A percentile compares a stretch with the other conserved stretches of the same genome.
Evolutionary conservation across 371 early-diverging fungal species (phyloP).

Genomic region (Zychaea mexicana): DNA sequence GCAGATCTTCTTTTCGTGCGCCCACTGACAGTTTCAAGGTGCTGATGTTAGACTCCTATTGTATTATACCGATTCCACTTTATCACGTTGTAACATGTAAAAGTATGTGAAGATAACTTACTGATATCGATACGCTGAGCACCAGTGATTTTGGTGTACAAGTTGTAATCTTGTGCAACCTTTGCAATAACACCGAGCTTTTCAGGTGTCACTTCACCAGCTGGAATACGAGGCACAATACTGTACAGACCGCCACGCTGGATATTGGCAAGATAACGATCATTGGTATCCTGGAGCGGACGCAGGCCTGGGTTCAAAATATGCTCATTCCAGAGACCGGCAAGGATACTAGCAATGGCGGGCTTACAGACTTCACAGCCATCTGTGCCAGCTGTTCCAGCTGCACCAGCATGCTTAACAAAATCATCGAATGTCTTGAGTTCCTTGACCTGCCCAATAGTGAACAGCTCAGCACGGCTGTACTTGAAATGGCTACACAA

Average conservation of each 20-base stretch:
- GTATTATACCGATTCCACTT: background rate
- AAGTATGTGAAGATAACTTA: background rate
- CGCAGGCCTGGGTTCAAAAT: constrained; percentile 49
- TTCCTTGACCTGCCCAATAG: constrained; percentile 63
- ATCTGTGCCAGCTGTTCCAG: constrained; percentile 13
- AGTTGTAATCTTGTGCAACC: constrained; percentile 62
- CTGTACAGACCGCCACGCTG: constrained; percentile 73
- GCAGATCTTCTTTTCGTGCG: constrained; percentile 64
- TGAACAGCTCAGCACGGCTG: constrained; percentile 63
- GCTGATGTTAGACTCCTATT: too few relatives aligned
- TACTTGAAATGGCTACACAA: constrained; percentile 66
- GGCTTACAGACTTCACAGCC: constrained; percentile 73
- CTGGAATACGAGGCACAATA: constrained; percentile 69
- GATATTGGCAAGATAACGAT: constrained; percentile 72
- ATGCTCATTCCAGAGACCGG: constrained; percentile 68
- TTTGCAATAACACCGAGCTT: constrained; percentile 59
- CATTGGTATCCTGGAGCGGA: constrained; percentile 71
- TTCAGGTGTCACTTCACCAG: constrained; percentile 71
- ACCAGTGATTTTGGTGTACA: constrained; percentile 72
- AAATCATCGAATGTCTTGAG: constrained; percentile 54
- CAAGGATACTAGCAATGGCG: constrained; percentile 65
- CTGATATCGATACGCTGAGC: constrained; percentile 65
- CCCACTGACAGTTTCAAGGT: constrained; percentile 48
- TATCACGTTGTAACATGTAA: background rate
- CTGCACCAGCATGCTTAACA: constrained; percentile 44